Evolutionary conservation across 2,329 filamentous ascomycete genomes (phyloP).

Genomic region (Pseudocercospora musae): DNA sequence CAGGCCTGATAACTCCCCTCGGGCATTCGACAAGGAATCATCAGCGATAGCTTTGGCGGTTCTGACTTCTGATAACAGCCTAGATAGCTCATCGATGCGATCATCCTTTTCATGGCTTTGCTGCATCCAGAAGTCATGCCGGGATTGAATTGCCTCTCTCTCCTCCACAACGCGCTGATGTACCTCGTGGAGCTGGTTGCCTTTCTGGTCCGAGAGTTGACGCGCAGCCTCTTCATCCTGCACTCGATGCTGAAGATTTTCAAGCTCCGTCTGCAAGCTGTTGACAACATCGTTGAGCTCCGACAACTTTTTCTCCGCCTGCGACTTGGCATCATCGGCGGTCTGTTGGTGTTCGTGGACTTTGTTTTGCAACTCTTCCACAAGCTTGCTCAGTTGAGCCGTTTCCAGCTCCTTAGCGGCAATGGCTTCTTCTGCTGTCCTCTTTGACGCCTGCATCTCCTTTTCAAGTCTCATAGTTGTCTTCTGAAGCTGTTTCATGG

Average conservation of each 20-base stretch:
- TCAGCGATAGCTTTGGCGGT: conserved; percentile 7
- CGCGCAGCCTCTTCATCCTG: conserved; percentile 14
- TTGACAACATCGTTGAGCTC: conserved; percentile 16
- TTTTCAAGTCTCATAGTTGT: conserved; percentile 14
- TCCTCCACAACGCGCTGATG: conserved; percentile 8
- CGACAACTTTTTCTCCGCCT: conserved; percentile 15
- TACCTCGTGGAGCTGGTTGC: conserved; percentile 10
- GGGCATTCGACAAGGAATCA: background rate
- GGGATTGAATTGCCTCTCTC: conserved; percentile 4
- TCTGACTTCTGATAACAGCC: conserved; percentile 3
- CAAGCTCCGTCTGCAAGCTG: conserved; percentile 24
- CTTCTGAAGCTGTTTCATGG: conserved; percentile 12
- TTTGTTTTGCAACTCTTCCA: conserved; percentile 23
- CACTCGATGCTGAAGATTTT: conserved; percentile 20
- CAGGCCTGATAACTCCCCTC: conserved; percentile 8
- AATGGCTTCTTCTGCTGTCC: conserved; percentile 13
- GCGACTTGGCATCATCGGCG: conserved; percentile 12
- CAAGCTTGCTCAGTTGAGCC: conserved; percentile 20
- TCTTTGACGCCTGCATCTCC: conserved; percentile 13
- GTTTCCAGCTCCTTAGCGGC: conserved; percentile 22
- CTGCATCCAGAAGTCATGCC: conserved; percentile 4
- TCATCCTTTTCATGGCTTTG: conserved; percentile 15
- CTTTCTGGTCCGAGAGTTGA: conserved; percentile 3
- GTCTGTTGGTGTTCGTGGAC: conserved; percentile 19
- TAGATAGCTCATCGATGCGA: conserved; percentile 23